Evolutionary conservation across 2,329 filamentous ascomycete species (phyloP).

Genomic region (Stagonosporopsis cucurbitacearum): DNA sequence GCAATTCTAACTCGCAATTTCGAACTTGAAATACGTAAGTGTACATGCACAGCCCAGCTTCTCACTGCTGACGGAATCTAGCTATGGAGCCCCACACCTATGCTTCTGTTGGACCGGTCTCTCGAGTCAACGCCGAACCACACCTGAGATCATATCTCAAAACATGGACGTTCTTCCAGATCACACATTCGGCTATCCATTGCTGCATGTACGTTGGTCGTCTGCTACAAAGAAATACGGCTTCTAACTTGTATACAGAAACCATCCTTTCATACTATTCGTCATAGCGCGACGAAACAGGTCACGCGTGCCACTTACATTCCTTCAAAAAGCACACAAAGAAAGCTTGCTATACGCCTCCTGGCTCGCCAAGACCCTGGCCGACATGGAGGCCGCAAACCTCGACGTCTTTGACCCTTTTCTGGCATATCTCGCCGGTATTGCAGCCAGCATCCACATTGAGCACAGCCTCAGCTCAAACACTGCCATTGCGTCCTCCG

Average conservation of each 20-base stretch:
- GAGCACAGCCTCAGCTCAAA: neutral
- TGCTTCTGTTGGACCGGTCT: neutral
- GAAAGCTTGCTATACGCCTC: neutral
- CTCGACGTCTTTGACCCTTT: neutral
- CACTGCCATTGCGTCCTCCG: neutral
- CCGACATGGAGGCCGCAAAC: neutral
- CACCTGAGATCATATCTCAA: neutral
- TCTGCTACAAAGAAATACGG: neutral
- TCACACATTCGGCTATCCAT: neutral
- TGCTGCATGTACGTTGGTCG: neutral
- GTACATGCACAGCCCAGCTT: neutral
- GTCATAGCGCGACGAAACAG: neutral
- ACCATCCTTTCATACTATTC: neutral
- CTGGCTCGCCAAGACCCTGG: neutral
- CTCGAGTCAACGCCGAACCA: neutral
- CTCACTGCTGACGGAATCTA: neutral
- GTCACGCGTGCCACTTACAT: neutral
- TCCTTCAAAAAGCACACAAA: slow-evolving; percentile 1
- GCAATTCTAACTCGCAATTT: neutral
- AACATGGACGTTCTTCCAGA: neutral
- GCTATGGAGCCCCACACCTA: neutral
- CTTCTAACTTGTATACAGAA: neutral
- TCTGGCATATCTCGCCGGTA: neutral
- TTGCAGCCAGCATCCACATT: neutral
- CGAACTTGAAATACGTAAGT: neutral